Conservation (phyloP, 495 filamentous ascomycete species). For the Xylaria venustula region DNA sequence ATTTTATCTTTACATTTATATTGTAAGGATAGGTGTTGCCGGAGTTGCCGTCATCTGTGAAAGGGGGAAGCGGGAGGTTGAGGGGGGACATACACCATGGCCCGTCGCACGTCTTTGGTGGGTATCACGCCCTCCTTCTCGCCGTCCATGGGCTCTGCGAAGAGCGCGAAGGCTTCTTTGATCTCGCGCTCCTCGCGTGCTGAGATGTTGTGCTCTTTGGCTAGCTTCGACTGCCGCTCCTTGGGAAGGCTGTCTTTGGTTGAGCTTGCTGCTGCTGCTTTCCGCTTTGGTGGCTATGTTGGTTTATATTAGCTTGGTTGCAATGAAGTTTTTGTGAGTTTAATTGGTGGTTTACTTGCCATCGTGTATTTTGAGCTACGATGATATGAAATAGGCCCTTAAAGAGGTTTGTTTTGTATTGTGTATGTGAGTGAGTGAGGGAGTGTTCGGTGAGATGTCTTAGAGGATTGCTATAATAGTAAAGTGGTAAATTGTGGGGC, state of each 20-base stretch:
- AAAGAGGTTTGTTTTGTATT: not conserved
- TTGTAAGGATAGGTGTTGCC: too few species aligned
- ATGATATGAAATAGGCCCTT: not conserved
- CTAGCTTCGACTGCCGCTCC: slow-evolving; percentile 70
- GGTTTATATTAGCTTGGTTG: slow-evolving; percentile 7
- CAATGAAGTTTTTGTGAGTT: not conserved
- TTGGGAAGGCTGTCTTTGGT: slow-evolving; percentile 22
- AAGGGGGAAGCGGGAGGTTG: too few species aligned
- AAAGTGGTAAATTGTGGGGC: slow-evolving; percentile 6
- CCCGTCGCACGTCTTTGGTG: slow-evolving; percentile 75
- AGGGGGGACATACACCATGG: slow-evolving; percentile 64
- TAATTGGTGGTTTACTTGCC: not conserved
- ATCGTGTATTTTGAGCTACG: not conserved
- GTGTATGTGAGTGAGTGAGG: too few species aligned
- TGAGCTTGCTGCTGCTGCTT: slow-evolving; percentile 23
- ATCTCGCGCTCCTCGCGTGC: slow-evolving; percentile 85
- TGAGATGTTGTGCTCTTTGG: slow-evolving; percentile 81
- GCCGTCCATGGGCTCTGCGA: slow-evolving; percentile 65
- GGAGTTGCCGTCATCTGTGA: too few species aligned
- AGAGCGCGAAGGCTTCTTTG: slow-evolving; percentile 82
- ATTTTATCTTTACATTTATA: too few species aligned
- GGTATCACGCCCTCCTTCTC: slow-evolving; percentile 73
- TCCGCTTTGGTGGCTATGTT: slow-evolving; percentile 43
- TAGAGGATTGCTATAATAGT: too few species aligned
- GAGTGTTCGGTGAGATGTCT: too few species aligned